Conservation (phyloP, 495 filamentous ascomycete species). For the Penicillium daleae region DNA sequence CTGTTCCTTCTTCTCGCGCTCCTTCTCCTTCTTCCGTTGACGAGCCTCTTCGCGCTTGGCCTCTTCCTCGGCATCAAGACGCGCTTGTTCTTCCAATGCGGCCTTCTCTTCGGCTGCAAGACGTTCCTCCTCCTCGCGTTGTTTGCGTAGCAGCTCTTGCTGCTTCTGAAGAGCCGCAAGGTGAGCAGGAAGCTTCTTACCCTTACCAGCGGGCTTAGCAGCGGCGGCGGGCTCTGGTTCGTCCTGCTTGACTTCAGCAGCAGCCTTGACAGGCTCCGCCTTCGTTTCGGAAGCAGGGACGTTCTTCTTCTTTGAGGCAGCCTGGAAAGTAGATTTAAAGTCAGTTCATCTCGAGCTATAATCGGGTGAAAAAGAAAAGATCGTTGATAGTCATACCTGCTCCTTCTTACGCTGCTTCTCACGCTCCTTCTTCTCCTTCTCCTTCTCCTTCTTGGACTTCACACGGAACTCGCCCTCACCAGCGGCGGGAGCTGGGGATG, state of each 20-base stretch:
- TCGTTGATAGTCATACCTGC: constrained; percentile 56
- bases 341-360: constrained; percentile 10
- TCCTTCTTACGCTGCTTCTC: constrained; percentile 95
- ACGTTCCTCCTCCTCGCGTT: constrained; percentile 76
- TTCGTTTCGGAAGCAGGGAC: constrained; percentile 43
- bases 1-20: constrained; percentile 94
- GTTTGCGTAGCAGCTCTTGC: constrained; percentile 77
- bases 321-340: constrained; percentile 43
- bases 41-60: constrained; percentile 73
- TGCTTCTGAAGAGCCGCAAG: constrained; percentile 86
- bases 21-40: constrained; percentile 87
- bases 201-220: constrained; percentile 61
- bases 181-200: constrained; percentile 80
- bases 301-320: constrained; percentile 62
- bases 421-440: constrained; percentile 90
- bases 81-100: constrained; percentile 69
- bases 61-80: constrained; percentile 72
- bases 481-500: constrained; percentile 52
- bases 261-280: constrained; percentile 39
- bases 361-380: not conserved
- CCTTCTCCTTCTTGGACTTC: constrained; percentile 95
- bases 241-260: constrained; percentile 47
- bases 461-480: constrained; percentile 68
- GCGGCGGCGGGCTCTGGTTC: constrained; percentile 48
- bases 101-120: constrained; percentile 73